Percentiles rank a stretch among this genome's conserved stretches.
Evolutionary conservation across 2,329 filamentous ascomycete species (phyloP).

Genomic region (Monosporascus sp.): DNA sequence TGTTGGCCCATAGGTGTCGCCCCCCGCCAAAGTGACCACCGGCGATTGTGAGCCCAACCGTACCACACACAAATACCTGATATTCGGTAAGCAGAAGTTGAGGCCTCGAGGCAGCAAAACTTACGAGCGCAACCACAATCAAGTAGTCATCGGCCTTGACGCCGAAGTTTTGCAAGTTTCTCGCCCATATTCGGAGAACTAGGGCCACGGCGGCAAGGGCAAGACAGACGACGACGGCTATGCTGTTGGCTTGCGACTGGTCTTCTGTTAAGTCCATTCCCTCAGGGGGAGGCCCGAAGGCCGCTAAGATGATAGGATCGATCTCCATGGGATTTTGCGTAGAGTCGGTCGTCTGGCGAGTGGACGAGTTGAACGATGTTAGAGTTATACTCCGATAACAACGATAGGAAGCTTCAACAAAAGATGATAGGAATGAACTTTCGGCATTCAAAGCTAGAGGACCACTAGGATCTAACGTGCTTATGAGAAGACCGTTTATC

Average conservation of each 20-base stretch:
- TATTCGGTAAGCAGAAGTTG: not conserved
- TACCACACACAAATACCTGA: not conserved
- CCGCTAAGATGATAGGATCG: slow-evolving; percentile 9
- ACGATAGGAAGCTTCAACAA: too few relatives aligned
- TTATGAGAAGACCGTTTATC: too few relatives aligned
- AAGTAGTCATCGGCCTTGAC: slow-evolving; percentile 19
- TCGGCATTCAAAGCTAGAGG: too few relatives aligned
- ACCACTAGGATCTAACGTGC: too few relatives aligned
- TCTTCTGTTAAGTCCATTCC: slow-evolving; percentile 10
- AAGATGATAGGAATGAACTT: too few relatives aligned
- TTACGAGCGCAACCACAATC: slow-evolving; percentile 18
- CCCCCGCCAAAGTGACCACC: too few relatives aligned
- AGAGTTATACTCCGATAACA: too few relatives aligned
- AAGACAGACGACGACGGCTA: slow-evolving; percentile 14
- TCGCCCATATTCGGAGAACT: slow-evolving; percentile 13
- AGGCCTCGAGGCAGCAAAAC: not conserved
- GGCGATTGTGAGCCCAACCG: not conserved
- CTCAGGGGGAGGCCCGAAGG: slow-evolving; percentile 11
- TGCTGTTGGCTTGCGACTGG: slow-evolving; percentile 13
- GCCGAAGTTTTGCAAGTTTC: slow-evolving; percentile 14
- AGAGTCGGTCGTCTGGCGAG: too few relatives aligned
- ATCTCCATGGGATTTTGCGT: slow-evolving; percentile 6
- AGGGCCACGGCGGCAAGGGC: slow-evolving; percentile 14
- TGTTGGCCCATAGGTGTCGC: too few relatives aligned
- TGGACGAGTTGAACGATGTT: too few relatives aligned